Conservation (phyloP, 2,329 filamentous ascomycete species). For the Beauveria sp. region DNA sequence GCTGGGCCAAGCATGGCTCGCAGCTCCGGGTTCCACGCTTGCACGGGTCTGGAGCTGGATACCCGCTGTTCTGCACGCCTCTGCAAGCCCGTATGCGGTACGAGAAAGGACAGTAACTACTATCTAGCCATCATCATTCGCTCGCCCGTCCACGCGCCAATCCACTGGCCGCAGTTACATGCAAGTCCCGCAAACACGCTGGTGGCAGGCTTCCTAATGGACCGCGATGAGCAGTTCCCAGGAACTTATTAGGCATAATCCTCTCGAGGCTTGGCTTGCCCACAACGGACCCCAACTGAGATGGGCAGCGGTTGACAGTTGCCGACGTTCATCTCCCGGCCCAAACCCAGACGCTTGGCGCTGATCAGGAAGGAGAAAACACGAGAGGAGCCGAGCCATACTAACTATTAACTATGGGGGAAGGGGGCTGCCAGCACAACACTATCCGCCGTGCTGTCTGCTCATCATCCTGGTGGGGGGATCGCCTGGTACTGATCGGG, state of each 20-base stretch:
- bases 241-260: background rate
- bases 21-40: background rate
- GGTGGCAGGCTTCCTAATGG: background rate
- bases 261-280: background rate
- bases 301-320: background rate
- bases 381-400: background rate
- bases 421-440: background rate
- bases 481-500: conserved; percentile 4
- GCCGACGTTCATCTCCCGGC: conserved; percentile 6
- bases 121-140: background rate
- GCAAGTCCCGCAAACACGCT: background rate
- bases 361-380: conserved; percentile 2
- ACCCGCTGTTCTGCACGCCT: conserved; percentile 1
- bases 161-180: background rate
- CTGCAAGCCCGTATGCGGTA: background rate
- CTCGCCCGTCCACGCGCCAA: background rate
- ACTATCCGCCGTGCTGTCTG: background rate
- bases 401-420: no score
- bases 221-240: background rate
- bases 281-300: background rate
- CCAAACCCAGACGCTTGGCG: background rate
- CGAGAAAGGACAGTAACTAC: background rate
- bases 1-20: background rate
- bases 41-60: conserved; percentile 3
- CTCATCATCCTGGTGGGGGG: background rate